A percentile compares a stretch with the other conserved stretches of the same genome.
Conservation (phyloP, 2,329 filamentous ascomycete species). For the Hypoxylon sp. region DNA sequence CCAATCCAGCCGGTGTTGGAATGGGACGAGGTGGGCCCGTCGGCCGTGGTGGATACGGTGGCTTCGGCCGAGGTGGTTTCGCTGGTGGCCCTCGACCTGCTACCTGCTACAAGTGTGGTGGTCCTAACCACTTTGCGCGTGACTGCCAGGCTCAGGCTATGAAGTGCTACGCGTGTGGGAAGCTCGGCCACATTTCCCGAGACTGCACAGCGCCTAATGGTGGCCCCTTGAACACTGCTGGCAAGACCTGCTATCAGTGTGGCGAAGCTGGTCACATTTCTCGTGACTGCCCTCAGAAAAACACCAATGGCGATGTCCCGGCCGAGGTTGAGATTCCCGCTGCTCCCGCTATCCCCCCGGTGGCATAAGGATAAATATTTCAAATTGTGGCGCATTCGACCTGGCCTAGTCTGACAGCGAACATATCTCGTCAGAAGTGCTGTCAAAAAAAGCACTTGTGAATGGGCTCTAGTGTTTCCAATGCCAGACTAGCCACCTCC, state of each 20-base stretch:
- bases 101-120: conserved; percentile 82
- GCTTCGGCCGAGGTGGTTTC: conserved; percentile 79
- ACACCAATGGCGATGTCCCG: conserved; percentile 64
- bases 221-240: conserved; percentile 92
- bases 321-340: conserved; percentile 51
- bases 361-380: conserved; percentile 48
- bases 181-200: conserved; percentile 91
- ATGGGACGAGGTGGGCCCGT: conserved; percentile 77
- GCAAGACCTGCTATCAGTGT: conserved; percentile 99
- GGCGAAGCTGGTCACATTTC: conserved; percentile 97
- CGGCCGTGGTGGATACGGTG: conserved; percentile 78
- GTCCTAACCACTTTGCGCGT: conserved; percentile 97
- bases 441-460: conserved; percentile 14
- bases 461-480: conserved; percentile 11
- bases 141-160: conserved; percentile 98
- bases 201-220: conserved; percentile 98
- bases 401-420: conserved; percentile 13
- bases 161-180: conserved; percentile 98
- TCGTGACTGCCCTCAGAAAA: conserved; percentile 89
- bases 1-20: conserved; percentile 75
- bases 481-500: conserved; percentile 8
- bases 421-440: conserved; percentile 15
- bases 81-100: conserved; percentile 77
- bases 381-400: conserved; percentile 18
- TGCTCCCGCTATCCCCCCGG: conserved; percentile 51